Evolutionary conservation across 371 early-diverging fungal species (phyloP).

Genomic region (Syncephalastrum racemosum): DNA sequence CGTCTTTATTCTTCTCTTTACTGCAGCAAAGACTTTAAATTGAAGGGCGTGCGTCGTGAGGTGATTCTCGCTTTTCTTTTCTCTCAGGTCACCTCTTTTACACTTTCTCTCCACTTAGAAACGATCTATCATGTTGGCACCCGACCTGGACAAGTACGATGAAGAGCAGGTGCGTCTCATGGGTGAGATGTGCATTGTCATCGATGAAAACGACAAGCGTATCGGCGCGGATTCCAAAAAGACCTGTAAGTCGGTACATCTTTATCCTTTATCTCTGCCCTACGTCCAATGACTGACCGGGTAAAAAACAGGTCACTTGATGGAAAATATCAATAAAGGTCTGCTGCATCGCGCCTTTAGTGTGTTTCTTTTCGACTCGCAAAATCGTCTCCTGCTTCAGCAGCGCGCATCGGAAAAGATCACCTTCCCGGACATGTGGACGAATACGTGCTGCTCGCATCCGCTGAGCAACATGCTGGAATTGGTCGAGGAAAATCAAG

Average conservation of each 20-base stretch:
- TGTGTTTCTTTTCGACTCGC: conserved; percentile 89
- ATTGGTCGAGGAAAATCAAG: conserved; percentile 76
- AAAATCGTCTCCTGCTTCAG: conserved; percentile 85
- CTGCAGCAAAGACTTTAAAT: too few species aligned
- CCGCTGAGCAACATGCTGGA: conserved; percentile 85
- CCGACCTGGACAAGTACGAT: conserved; percentile 70
- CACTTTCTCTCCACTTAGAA: not conserved
- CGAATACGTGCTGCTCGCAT: conserved; percentile 98
- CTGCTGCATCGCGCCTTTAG: conserved; percentile 96
- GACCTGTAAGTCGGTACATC: conserved; percentile 64
- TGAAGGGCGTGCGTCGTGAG: too few species aligned
- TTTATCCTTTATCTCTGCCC: too few species aligned
- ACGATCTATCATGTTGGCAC: conserved; percentile 37
- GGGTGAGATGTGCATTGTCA: conserved; percentile 95
- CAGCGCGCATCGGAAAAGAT: conserved; percentile 95
- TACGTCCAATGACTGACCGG: conserved; percentile 1
- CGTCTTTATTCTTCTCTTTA: too few species aligned
- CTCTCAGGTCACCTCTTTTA: conserved; percentile 17
- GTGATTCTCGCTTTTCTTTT: too few species aligned
- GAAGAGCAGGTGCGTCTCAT: conserved; percentile 91
- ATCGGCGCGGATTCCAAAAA: conserved; percentile 90
- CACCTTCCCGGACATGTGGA: conserved; percentile 95
- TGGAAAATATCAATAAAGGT: conserved; percentile 84
- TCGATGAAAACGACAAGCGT: conserved; percentile 82
- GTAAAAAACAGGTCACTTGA: conserved; percentile 82